A percentile compares a stretch with the other conserved stretches of the same genome.
These are phyloP conservation scores for Myriosclerotinia scirpicola DNA, from an alignment of 2,329 filamentous ascomycete genomes.

Conservation along the genomic window DNA sequence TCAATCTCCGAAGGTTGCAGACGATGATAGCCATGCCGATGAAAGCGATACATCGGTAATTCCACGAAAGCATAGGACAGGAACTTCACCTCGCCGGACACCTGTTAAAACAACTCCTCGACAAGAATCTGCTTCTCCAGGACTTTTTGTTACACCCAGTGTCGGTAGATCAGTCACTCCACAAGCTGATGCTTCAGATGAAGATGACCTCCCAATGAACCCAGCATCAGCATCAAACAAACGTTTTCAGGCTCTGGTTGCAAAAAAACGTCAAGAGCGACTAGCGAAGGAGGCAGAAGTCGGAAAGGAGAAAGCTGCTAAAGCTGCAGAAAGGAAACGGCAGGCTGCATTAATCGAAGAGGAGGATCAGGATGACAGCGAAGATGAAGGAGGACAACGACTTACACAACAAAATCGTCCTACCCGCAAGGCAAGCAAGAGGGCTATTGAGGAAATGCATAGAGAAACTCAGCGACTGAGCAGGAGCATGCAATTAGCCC, in stretches of 20 bases:
- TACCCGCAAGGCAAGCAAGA: conserved; percentile 86
- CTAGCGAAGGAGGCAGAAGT: conserved; percentile 64
- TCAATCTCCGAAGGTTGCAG: conserved; percentile 36
- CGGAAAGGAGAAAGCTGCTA: conserved; percentile 45
- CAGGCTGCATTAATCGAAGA: conserved; percentile 52
- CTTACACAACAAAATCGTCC: conserved; percentile 70
- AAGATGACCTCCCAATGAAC: conserved; percentile 48
- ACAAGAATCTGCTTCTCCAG: conserved; percentile 35
- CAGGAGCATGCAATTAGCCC: conserved; percentile 85
- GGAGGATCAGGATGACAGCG: conserved; percentile 55
- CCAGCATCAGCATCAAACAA: conserved; percentile 50
- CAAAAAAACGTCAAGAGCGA: conserved; percentile 70
- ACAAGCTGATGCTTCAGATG: conserved; percentile 31
- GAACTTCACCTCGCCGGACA: conserved; percentile 30
- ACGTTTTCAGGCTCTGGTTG: conserved; percentile 70
- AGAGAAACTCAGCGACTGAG: conserved; percentile 90
- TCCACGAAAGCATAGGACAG: conserved; percentile 37
- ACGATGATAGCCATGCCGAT: conserved; percentile 41
- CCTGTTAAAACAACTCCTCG: conserved; percentile 29
- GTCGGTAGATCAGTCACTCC: conserved; percentile 37
- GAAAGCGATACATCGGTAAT: conserved; percentile 32
- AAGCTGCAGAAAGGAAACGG: conserved; percentile 44
- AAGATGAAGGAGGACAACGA: conserved; percentile 62
- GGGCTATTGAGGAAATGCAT: conserved; percentile 91
- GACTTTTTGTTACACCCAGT: conserved; percentile 46